These are phyloP conservation scores for Fusarium sacchari DNA, from an alignment of 2,329 filamentous ascomycete species.

Conservation along the genomic window DNA sequence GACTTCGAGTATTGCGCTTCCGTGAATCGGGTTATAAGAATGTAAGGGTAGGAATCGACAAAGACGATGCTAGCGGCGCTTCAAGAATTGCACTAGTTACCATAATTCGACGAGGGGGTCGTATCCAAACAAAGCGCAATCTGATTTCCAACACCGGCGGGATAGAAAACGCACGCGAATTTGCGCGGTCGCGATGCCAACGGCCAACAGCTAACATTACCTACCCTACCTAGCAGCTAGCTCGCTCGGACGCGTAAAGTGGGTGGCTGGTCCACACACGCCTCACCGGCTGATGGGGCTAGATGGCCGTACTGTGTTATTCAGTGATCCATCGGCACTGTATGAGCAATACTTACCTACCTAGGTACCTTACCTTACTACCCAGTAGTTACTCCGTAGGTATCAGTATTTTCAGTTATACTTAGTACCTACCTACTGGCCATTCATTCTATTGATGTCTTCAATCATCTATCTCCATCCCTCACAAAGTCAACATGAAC, in stretches of 20 bases:
- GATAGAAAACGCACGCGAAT: slow-evolving; percentile 36
- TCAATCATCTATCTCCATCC: not conserved
- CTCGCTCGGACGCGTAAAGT: slow-evolving; percentile 42
- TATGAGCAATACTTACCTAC: slow-evolving; percentile 4
- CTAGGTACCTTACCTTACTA: too few species aligned
- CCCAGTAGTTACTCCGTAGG: too few species aligned
- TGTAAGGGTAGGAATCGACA: not conserved
- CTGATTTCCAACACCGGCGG: not conserved
- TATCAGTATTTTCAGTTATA: slow-evolving; percentile 10
- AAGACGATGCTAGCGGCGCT: not conserved
- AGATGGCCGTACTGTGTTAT: slow-evolving; percentile 1
- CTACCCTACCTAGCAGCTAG: too few species aligned
- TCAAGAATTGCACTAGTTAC: slow-evolving; percentile 1
- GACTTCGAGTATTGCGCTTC: not conserved
- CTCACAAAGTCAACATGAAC: slow-evolving; percentile 35
- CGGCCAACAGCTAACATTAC: not conserved
- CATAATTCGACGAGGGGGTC: slow-evolving; percentile 16
- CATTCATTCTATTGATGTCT: not conserved
- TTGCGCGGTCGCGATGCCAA: slow-evolving; percentile 38
- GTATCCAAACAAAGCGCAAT: slow-evolving; percentile 33
- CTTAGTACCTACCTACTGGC: not conserved
- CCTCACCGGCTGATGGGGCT: slow-evolving; percentile 23
- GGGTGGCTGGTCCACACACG: slow-evolving; percentile 37
- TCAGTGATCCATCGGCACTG: not conserved
- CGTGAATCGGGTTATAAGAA: not conserved